Conservation (phyloP, 257 asterid genomes). For the Solanum habrochaites region DNA sequence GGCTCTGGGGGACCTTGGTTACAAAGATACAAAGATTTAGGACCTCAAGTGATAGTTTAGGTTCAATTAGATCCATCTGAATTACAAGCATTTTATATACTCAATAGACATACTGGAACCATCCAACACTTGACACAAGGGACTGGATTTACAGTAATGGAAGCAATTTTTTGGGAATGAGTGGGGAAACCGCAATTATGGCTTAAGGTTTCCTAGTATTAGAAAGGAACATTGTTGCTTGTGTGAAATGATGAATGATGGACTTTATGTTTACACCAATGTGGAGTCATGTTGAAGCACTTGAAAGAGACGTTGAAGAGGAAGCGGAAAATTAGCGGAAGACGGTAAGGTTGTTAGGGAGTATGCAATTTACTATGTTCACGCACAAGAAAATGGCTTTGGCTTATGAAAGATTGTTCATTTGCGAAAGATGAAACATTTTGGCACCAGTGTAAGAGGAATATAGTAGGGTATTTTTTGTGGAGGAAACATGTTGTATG, state of each 20-base stretch:
- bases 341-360: constrained; percentile 71
- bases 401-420: constrained; percentile 85
- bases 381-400: constrained; percentile 85
- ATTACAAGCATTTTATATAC: constrained; percentile 50
- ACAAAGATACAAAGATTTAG: constrained; percentile 57
- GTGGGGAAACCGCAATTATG: constrained; percentile 85
- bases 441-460: constrained; percentile 52
- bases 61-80: constrained; percentile 60
- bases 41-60: constrained; percentile 51
- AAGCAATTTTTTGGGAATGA: constrained; percentile 95
- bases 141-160: constrained; percentile 87
- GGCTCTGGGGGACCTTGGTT: constrained; percentile 95
- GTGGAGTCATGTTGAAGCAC: constrained; percentile 51
- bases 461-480: background rate
- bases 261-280: constrained; percentile 82
- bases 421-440: constrained; percentile 63
- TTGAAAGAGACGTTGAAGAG: constrained; percentile 57
- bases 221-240: constrained; percentile 71
- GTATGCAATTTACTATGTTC: constrained; percentile 68
- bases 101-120: constrained; percentile 72
- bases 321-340: constrained; percentile 43
- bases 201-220: constrained; percentile 89
- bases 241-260: constrained; percentile 65
- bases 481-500: background rate
- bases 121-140: constrained; percentile 93